Conservation (phyloP, 371 early-diverging fungal species). For the Furculomyces boomerangus region DNA sequence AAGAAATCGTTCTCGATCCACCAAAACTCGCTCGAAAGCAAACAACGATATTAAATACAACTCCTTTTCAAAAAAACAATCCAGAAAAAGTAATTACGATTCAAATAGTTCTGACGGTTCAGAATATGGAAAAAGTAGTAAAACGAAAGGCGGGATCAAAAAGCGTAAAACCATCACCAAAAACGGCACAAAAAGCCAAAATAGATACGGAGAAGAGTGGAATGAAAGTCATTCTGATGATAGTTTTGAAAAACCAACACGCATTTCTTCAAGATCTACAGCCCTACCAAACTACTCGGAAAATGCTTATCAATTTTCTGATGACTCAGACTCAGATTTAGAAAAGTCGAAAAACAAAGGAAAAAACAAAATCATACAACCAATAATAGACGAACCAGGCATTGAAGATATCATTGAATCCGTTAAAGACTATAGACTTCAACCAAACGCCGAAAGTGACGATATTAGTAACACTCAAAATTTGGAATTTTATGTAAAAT, state of each 20-base stretch:
- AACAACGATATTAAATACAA: no score
- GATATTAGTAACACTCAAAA: slow-evolving; percentile 32
- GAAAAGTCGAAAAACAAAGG: slow-evolving; percentile 5
- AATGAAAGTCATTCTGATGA: background rate
- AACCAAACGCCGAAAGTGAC: slow-evolving; percentile 26
- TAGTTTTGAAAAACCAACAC: background rate
- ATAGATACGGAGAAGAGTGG: background rate
- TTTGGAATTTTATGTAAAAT: slow-evolving; percentile 76
- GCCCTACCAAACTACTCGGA: background rate
- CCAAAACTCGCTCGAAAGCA: no score
- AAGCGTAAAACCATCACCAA: background rate
- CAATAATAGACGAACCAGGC: slow-evolving; percentile 23
- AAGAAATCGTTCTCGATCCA: slow-evolving; percentile 2
- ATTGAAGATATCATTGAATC: slow-evolving; percentile 24
- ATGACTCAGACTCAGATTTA: slow-evolving; percentile 9
- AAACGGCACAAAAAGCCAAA: background rate
- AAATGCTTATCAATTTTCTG: slow-evolving; percentile 9
- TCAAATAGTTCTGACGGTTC: slow-evolving; percentile 2
- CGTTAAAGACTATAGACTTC: slow-evolving; percentile 21
- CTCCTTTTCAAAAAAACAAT: no score
- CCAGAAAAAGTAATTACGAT: background rate
- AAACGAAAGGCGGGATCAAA: slow-evolving; percentile 8
- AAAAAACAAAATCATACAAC: slow-evolving; percentile 11
- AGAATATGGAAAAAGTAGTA: no score
- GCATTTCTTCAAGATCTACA: slow-evolving; percentile 1